phyloP scores from a whole-genome alignment of 73 alveolate species.

The Loxodes magnus region DNA sequence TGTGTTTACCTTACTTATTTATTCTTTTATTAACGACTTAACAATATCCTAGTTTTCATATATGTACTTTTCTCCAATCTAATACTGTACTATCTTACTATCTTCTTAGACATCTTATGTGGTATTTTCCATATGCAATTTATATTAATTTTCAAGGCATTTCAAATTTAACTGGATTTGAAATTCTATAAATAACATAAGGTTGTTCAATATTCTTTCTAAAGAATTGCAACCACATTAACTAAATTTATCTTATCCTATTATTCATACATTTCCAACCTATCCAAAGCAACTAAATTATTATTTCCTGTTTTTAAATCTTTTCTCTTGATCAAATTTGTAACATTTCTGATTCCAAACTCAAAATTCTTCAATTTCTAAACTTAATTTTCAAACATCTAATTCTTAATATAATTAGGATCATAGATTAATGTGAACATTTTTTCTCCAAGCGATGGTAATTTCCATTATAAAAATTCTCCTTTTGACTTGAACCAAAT shows the following conservation, averaged over 20 bases:
- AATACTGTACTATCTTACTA: conserved; percentile 44
- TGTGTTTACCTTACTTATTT: conserved; percentile 48
- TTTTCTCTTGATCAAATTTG: conserved; percentile 19
- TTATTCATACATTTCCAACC: conserved; percentile 56
- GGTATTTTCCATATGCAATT: conserved; percentile 54
- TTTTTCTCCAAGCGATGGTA: conserved; percentile 26
- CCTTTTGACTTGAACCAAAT: conserved; percentile 53
- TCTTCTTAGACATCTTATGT: conserved; percentile 47
- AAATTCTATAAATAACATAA: conserved; percentile 36
- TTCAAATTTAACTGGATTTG: conserved; percentile 43
- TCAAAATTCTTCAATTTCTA: conserved; percentile 16
- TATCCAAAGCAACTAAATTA: conserved; percentile 55
- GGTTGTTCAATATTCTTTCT: conserved; percentile 56
- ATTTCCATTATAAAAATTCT: conserved; percentile 43
- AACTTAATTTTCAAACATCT: neutral
- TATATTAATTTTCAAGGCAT: conserved; percentile 31
- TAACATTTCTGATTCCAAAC: conserved; percentile 28
- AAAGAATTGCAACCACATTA: conserved; percentile 59
- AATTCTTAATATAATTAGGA: neutral
- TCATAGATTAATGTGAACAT: neutral
- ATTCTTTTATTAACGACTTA: conserved; percentile 38
- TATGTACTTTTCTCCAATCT: conserved; percentile 74
- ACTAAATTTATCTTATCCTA: conserved; percentile 83
- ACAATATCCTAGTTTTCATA: conserved; percentile 47
- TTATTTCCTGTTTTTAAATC: conserved; percentile 57